Conservation (phyloP, 2,329 filamentous ascomycete genomes). For the Scleromitrula shiraiana region DNA sequence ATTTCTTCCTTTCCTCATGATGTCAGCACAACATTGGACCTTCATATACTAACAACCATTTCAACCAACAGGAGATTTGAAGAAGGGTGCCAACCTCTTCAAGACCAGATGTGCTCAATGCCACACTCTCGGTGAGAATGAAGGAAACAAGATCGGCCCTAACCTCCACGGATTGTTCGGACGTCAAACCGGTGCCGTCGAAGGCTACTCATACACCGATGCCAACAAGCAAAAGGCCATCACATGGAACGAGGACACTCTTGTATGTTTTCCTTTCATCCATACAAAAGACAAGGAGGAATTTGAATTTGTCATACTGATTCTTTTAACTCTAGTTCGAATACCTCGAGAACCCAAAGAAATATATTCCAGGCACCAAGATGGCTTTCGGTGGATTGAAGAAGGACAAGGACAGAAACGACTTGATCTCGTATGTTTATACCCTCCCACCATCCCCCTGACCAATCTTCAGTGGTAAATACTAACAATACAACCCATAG, state of each 20-base stretch:
- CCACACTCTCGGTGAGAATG: constrained; percentile 87
- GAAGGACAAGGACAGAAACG: constrained; percentile 99
- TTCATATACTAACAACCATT: neutral
- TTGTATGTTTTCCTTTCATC: constrained; percentile 49
- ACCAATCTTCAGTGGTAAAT: neutral
- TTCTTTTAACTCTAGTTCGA: constrained; percentile 73
- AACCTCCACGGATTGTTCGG: constrained; percentile 96
- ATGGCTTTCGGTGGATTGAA: constrained; percentile 99
- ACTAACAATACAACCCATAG: constrained; percentile 29
- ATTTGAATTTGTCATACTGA: neutral
- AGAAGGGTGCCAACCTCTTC: constrained; percentile 98
- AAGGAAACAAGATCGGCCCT: constrained; percentile 97
- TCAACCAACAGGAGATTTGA: constrained; percentile 63
- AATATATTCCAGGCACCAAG: constrained; percentile 99
- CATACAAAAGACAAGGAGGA: neutral
- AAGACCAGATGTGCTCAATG: constrained; percentile 98
- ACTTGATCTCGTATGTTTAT: constrained; percentile 88
- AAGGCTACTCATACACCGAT: constrained; percentile 95
- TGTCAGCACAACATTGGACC: neutral
- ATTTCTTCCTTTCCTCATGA: neutral
- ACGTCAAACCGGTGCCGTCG: constrained; percentile 84
- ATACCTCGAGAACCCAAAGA: constrained; percentile 99
- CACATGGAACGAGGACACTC: constrained; percentile 74
- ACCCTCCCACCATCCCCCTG: neutral
- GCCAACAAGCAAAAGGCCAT: constrained; percentile 98